A percentile compares a stretch with the other conserved stretches of the same genome.
Conservation (phyloP, 2,329 filamentous ascomycete genomes). For the Fusarium hainanense region DNA sequence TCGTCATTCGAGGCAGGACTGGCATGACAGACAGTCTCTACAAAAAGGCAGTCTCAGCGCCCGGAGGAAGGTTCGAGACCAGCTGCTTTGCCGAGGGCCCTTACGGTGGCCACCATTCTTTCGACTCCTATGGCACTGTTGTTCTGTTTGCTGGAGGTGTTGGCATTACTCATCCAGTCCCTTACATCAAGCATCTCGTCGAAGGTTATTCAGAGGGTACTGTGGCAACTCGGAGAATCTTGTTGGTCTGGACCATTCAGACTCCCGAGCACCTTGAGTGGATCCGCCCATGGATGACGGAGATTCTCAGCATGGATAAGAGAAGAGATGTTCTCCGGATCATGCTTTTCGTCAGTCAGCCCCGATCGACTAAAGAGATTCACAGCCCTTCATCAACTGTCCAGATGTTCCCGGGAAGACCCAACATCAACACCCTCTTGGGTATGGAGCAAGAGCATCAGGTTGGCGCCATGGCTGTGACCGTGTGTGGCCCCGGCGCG, state of each 20-base stretch:
- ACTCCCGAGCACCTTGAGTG: conserved; percentile 84
- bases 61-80: conserved; percentile 70
- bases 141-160: conserved; percentile 85
- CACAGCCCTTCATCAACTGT: conserved; percentile 81
- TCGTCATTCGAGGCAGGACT: conserved; percentile 78
- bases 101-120: conserved; percentile 76
- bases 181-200: conserved; percentile 78
- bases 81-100: conserved; percentile 79
- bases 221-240: conserved; percentile 75
- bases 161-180: conserved; percentile 82
- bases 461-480: conserved; percentile 78
- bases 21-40: conserved; percentile 79
- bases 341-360: conserved; percentile 81
- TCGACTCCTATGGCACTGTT: conserved; percentile 81
- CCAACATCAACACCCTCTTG: conserved; percentile 78
- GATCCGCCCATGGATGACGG: conserved; percentile 87
- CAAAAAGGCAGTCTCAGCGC: conserved; percentile 71
- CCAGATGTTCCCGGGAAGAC: conserved; percentile 85
- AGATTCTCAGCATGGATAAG: conserved; percentile 79
- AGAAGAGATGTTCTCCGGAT: conserved; percentile 80
- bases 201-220: conserved; percentile 75
- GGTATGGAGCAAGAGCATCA: conserved; percentile 79
- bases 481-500: conserved; percentile 78
- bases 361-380: conserved; percentile 81
- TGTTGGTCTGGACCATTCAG: conserved; percentile 83